phyloP scores from a whole-genome alignment of 179 eudicot species.

The Silene noctiflora region DNA sequence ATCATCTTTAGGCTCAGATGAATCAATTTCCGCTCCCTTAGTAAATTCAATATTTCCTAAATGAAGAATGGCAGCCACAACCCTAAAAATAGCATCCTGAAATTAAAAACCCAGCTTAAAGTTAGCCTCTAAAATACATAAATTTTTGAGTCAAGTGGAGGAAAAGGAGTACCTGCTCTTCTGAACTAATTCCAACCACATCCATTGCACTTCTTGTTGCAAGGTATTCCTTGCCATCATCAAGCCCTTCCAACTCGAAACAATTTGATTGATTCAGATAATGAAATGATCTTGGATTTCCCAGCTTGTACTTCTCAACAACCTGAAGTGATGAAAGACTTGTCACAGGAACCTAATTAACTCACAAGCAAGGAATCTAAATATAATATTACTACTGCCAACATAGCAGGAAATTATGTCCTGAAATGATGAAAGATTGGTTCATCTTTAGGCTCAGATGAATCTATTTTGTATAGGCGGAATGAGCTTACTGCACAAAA shows the following conservation, averaged over 20 bases:
- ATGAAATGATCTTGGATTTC: conserved; percentile 69
- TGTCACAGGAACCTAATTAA: neutral
- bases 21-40: conserved; percentile 82
- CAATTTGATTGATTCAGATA: conserved; percentile 91
- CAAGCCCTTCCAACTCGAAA: conserved; percentile 72
- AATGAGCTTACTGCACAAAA: too few relatives aligned
- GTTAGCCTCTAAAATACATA: conserved; percentile 2
- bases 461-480: too few relatives aligned
- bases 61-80: conserved; percentile 92
- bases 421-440: neutral
- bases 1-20: conserved; percentile 91
- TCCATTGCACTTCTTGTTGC: conserved; percentile 92
- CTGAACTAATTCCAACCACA: conserved; percentile 71
- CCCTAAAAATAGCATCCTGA: conserved; percentile 92
- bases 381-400: neutral
- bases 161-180: conserved; percentile 65
- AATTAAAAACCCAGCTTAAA: conserved; percentile 22
- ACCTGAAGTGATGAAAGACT: conserved; percentile 45
- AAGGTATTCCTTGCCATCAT: conserved; percentile 78
- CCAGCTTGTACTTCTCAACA: conserved; percentile 65
- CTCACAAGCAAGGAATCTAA: conserved; percentile 1
- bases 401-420: neutral
- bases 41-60: conserved; percentile 87
- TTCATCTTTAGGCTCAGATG: too few relatives aligned
- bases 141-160: neutral